These are phyloP conservation scores for Aureoboletus auriporus DNA, from an alignment of 768 basidiomycete species.

Conservation along the genomic window DNA sequence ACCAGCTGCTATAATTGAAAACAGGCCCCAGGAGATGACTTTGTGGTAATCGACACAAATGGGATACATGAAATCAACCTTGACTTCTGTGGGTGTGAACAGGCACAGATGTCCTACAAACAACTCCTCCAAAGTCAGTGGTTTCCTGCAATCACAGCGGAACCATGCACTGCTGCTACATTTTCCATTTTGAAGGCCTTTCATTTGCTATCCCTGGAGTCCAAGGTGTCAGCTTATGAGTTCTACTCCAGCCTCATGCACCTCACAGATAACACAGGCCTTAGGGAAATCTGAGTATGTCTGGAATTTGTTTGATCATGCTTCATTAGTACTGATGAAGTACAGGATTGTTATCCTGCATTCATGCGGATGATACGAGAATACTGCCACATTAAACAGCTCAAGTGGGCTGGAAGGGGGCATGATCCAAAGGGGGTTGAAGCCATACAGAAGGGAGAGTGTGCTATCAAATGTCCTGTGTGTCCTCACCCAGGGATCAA, in stretches of 20 bases:
- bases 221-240: background rate
- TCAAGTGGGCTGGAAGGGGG: background rate
- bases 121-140: background rate
- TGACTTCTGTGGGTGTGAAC: slow-evolving; percentile 1
- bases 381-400: slow-evolving; percentile 1
- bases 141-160: background rate
- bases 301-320: background rate
- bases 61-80: background rate
- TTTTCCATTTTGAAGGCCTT: background rate
- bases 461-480: background rate
- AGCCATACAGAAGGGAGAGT: background rate
- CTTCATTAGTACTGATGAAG: background rate
- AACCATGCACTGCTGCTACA: background rate
- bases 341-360: background rate
- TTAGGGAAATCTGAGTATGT: background rate
- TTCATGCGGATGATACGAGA: background rate
- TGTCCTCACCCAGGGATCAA: slow-evolving; percentile 6
- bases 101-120: background rate
- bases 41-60: background rate
- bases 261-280: background rate
- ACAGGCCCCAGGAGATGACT: background rate
- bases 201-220: background rate
- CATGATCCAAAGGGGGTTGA: background rate
- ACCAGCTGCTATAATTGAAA: background rate
- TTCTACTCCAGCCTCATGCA: background rate